These are phyloP conservation scores for Ogataea naganishii DNA, from an alignment of 805 yeast species.

Conservation along the genomic window DNA sequence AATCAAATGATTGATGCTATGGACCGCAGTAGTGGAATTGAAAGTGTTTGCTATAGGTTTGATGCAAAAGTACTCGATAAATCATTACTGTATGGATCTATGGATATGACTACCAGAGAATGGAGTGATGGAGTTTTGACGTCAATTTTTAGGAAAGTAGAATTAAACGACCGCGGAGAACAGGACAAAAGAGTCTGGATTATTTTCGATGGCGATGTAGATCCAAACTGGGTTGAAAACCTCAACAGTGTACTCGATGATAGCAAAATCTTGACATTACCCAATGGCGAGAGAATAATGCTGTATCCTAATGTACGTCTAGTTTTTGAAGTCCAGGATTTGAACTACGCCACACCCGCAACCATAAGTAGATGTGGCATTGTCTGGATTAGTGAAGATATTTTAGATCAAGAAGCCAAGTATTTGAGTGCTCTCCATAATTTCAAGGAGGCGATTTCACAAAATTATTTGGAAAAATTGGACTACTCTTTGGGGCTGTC, in stretches of 20 bases:
- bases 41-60: slow-evolving; percentile 35
- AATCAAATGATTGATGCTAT: slow-evolving; percentile 38
- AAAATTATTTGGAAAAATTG: too few species aligned
- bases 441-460: slow-evolving; percentile 13
- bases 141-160: slow-evolving; percentile 47
- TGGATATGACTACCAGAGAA: slow-evolving; percentile 74
- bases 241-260: slow-evolving; percentile 89
- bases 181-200: slow-evolving; percentile 54
- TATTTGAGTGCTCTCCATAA: neutral
- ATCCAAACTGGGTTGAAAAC: slow-evolving; percentile 90
- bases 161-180: slow-evolving; percentile 53
- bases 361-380: slow-evolving; percentile 91
- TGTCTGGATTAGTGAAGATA: slow-evolving; percentile 51
- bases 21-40: slow-evolving; percentile 20
- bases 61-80: slow-evolving; percentile 76
- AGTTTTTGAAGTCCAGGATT: slow-evolving; percentile 66
- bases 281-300: slow-evolving; percentile 79
- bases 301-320: slow-evolving; percentile 57
- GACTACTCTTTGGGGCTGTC: too few species aligned
- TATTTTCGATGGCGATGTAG: slow-evolving; percentile 86
- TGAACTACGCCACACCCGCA: slow-evolving; percentile 74
- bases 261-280: slow-evolving; percentile 69
- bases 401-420: neutral
- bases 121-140: slow-evolving; percentile 91
- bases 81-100: slow-evolving; percentile 53